Evolutionary conservation across 2,329 filamentous ascomycete species (phyloP), one percentile per base, ranked within the genome.

Genomic region (Colletotrichum tropicale): DNA sequence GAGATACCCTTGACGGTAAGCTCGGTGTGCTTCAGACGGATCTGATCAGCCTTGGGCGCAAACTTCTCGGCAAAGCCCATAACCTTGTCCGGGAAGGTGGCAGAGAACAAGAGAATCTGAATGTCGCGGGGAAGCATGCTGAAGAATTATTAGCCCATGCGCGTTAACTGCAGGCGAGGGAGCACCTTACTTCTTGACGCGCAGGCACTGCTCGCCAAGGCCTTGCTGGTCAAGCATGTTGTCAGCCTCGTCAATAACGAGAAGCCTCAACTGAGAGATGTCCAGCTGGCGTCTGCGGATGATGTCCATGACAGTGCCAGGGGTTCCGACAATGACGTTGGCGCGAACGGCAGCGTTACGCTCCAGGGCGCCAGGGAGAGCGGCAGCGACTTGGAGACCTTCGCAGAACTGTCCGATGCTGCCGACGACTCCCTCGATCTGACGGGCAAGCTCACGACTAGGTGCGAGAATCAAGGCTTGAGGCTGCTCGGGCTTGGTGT

Each of bases 151-250:
- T 82, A 88, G 84, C 78, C 71, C 74, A 28, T 62, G 34, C 8
- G 13, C 10, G 15, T 34, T 6, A 56, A 18, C 5, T 38, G 18
- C 5, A 56, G 7, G 6, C 7, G 68, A 13, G 12, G 16, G 26
- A 3, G 38, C 18, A 26, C 13, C 92, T 81, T 86, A 97, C 95
- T 86, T 86, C 88, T 98, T 98, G 80, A 98, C 95, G 79, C 96
- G 93, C 80, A 96, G 91, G 85, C 96, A 98, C 86, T 99, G 97
- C 75, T 98, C 97, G 68, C 97, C 97, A 71, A 99, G 89, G 67
- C 97, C 96, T 86, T 98, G 95, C 85, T 96, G 94, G 82, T 98
- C 97, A 76, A 99, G 88, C 97, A 99, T 99, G 87, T 98, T 98
- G 87, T 99, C 97, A 73, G 97, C 97, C 87, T 99, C 97, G 81